These are phyloP conservation scores for Ophiostoma quercus DNA, from an alignment of 2,329 filamentous ascomycete genomes.

Conservation along the genomic window DNA sequence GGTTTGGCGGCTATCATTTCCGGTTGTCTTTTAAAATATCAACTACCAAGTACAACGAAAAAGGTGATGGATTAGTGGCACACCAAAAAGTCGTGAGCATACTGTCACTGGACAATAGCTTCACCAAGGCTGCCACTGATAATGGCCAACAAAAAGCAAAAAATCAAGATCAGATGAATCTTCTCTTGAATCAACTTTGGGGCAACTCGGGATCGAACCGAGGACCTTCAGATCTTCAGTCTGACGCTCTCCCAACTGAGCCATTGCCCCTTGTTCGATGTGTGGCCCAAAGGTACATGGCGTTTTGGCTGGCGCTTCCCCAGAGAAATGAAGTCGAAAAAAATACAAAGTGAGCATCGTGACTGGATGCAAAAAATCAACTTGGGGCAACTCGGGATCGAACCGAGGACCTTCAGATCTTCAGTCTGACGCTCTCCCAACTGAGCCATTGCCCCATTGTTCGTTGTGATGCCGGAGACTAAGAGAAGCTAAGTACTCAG, in stretches of 20 bases:
- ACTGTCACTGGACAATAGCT: background rate
- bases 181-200: constrained; percentile 5
- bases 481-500: background rate
- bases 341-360: background rate
- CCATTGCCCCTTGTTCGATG: constrained; percentile 20
- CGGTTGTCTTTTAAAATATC: no score
- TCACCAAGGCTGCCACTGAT: background rate
- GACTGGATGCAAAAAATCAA: background rate
- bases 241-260: constrained; percentile 25
- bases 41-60: no score
- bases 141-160: background rate
- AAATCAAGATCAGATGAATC: background rate
- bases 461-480: background rate
- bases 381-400: constrained; percentile 23
- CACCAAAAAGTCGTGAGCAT: background rate
- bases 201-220: constrained; percentile 25
- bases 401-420: constrained; percentile 25
- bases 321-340: background rate
- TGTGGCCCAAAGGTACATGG: background rate
- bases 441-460: constrained; percentile 23
- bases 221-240: constrained; percentile 25
- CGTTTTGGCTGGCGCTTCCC: background rate
- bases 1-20: no score
- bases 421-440: constrained; percentile 25
- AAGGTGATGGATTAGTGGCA: background rate